phyloP scores from a whole-genome alignment of 257 asterid species.

The Capsicum pubescens region DNA sequence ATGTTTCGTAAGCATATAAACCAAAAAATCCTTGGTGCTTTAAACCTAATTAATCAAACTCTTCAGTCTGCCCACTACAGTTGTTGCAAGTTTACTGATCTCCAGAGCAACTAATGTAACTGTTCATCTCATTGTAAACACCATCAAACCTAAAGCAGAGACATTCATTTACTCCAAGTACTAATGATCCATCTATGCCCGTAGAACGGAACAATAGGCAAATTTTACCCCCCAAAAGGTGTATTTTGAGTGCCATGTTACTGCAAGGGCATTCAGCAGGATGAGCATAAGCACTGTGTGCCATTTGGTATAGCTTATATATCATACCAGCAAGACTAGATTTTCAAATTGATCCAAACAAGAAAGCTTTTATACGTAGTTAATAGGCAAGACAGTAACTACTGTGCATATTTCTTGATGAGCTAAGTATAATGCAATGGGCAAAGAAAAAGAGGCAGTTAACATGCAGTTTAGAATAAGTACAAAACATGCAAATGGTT shows the following conservation, averaged over 20 bases:
- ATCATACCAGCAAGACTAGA: constrained; percentile 7
- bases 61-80: neutral
- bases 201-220: neutral
- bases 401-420: neutral
- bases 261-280: neutral
- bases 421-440: neutral
- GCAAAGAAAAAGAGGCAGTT: neutral
- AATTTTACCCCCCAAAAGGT: neutral
- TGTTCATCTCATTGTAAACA: constrained; percentile 12
- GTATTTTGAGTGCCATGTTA: neutral
- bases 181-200: neutral
- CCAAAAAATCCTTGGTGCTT: neutral
- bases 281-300: neutral
- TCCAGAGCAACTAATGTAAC: constrained; percentile 6
- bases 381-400: neutral
- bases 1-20: neutral
- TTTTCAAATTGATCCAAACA: constrained; percentile 14
- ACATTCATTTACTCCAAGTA: neutral
- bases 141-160: neutral
- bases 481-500: constrained; percentile 4
- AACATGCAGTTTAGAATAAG: neutral
- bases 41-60: constrained; percentile 11
- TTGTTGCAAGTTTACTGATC: neutral
- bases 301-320: neutral
- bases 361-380: neutral